Evolutionary conservation across 2,329 filamentous ascomycete species (phyloP).

Genomic region (Colletotrichum sp.): DNA sequence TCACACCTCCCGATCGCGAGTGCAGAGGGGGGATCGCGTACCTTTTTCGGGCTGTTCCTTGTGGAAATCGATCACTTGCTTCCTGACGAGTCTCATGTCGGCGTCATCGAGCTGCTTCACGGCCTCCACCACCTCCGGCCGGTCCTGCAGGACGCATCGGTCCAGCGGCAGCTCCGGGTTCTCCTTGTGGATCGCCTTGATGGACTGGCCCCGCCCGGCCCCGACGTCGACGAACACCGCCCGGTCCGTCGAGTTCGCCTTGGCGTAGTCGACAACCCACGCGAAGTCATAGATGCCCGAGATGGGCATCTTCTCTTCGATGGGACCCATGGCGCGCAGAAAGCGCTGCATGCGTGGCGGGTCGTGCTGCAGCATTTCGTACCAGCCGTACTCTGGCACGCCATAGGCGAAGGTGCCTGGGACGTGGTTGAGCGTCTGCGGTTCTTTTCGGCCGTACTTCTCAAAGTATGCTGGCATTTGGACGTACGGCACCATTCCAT

Average conservation of each 20-base stretch:
- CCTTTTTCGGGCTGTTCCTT: conserved; percentile 26
- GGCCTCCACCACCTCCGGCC: conserved; percentile 32
- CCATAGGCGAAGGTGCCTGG: conserved; percentile 32
- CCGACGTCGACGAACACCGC: conserved; percentile 37
- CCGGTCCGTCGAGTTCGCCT: conserved; percentile 8
- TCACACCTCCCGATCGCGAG: background rate
- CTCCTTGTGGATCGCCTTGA: conserved; percentile 29
- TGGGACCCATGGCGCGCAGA: conserved; percentile 33
- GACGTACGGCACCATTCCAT: conserved; percentile 10
- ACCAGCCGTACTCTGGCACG: conserved; percentile 32
- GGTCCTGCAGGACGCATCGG: conserved; percentile 37
- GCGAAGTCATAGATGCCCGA: conserved; percentile 34
- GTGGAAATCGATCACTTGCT: conserved; percentile 33
- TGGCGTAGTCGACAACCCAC: conserved; percentile 28
- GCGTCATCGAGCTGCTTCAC: conserved; percentile 22
- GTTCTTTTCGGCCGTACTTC: conserved; percentile 34
- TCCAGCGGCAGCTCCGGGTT: conserved; percentile 27
- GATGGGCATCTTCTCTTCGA: conserved; percentile 28
- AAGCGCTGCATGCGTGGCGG: conserved; percentile 30
- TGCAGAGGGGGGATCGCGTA: background rate
- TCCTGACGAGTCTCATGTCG: conserved; percentile 18
- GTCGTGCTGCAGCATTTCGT: conserved; percentile 33
- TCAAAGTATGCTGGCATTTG: conserved; percentile 36
- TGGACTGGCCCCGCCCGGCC: conserved; percentile 32
- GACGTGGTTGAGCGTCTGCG: conserved; percentile 28